Evolutionary conservation across 2,329 filamentous ascomycete genomes (phyloP).

Genomic region (Sarocladiaceae sp.): DNA sequence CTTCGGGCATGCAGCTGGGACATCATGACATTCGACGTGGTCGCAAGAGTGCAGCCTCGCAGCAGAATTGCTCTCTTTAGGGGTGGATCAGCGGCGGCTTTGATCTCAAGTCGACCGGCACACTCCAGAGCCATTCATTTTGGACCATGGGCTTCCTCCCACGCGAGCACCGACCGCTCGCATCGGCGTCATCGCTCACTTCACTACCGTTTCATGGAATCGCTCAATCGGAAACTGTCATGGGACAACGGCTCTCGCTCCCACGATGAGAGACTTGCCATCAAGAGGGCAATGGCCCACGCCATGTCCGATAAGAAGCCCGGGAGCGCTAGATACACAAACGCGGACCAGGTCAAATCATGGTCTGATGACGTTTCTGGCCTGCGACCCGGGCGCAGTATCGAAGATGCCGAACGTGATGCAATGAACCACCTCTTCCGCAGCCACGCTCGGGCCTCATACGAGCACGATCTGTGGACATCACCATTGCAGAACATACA

Average conservation of each 20-base stretch:
- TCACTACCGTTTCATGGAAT: conserved; percentile 40
- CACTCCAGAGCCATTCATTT: conserved; percentile 39
- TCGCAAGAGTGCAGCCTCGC: too few relatives aligned
- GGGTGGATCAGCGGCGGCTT: not conserved
- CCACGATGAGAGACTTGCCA: conserved; percentile 27
- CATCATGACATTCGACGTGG: too few relatives aligned
- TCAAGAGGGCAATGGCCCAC: conserved; percentile 35
- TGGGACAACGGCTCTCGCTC: conserved; percentile 36
- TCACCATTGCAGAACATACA: conserved; percentile 27
- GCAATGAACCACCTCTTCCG: conserved; percentile 38
- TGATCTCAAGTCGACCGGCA: not conserved
- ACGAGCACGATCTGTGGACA: conserved; percentile 22
- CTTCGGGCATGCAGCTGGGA: too few relatives aligned
- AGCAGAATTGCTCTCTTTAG: conserved; percentile 15
- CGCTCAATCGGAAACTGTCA: conserved; percentile 34
- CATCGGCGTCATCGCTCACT: conserved; percentile 36
- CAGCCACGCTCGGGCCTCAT: not conserved
- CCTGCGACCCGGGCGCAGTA: conserved; percentile 32
- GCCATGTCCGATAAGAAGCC: conserved; percentile 21
- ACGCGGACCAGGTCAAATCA: conserved; percentile 27
- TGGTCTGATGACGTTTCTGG: conserved; percentile 31
- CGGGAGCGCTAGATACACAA: conserved; percentile 24
- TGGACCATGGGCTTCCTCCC: conserved; percentile 36
- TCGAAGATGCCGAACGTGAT: conserved; percentile 38
- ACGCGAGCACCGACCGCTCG: conserved; percentile 32